Evolutionary conservation across 306 rosid species (phyloP), one percentile per base, ranked within the genome.

Genomic region (Lotus japonicus): DNA sequence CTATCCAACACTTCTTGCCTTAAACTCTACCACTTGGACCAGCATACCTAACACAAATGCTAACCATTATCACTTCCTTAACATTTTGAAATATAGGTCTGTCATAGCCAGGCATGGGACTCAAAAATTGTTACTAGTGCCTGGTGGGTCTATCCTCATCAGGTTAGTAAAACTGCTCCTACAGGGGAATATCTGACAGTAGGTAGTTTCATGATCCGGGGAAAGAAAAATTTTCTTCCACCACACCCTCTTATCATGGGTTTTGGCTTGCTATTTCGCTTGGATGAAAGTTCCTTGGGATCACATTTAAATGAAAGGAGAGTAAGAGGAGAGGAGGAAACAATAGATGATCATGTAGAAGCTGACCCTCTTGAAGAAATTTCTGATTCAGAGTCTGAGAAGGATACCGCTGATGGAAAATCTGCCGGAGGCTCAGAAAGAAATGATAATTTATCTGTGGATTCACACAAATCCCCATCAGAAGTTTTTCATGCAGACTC

Each of bases 131-230:
- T 94, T 76, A 94, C 97, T 6, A 94, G 99, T 81, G 97, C 99
- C 80, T 94, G 96, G 99, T 94, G 99, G 96, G 99, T 90, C 83
- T 82, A 87, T 81, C 97, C 97, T 67, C 87, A 88, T 75, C 99
- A 94, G 79, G 99, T 94, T 62, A 94, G 95, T 83, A 94, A 94
- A 90, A 94, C 99, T 76, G 99, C 99, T 71, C 99, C 99, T 50
- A 90, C 96, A 2, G 99, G 97, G 68, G 99, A 94, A 78, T 94
- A 94, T 84, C 96, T 94, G 62, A 94, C 99, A 50, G 96, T 88
- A 35, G 99, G 99, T 55, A 94, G 99, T 84, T 94, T 94, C 76
- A 94, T 94, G 96, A 90, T 90, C 61, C 85, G 99, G 46, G 99
- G 99, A 70, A 94, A 82, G 88, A 94, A 90, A 79, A 94, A 86